Evolutionary conservation across 345 rosid species (phyloP), one percentile per base, ranked within the genome.

Genomic region (Lagerstroemia speciosa): DNA sequence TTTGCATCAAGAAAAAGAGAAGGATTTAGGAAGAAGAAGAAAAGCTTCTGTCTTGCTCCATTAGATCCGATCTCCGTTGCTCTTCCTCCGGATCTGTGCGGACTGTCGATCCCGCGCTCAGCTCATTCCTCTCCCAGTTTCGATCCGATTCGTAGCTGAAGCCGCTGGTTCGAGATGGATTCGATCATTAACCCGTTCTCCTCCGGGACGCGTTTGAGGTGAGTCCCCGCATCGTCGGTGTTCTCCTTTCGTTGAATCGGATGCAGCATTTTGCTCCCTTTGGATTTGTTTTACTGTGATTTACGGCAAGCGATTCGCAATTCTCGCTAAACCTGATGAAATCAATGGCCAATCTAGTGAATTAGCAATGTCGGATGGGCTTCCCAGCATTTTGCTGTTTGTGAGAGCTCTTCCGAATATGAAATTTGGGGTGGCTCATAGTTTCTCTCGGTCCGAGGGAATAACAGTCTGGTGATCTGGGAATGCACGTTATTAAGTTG

Each of bases 151-250:
- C 67, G 82, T n/a, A 73, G 72, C 73, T 84, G 64, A 81, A 71
- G 73, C 73, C 68, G 70, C 72, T 74, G 64, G 60, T 36, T 22
- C 57, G 22, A 62, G 36, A 45, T 79, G 74, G 82, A 82, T 77
- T 78, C 85, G 80, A 84, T 86, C 92, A 95, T 95, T 93, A 95
- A 90, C 84, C 87, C 99, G 33, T 90, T 95, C 81, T 90, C 97
- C 55, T 91, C 99, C 74, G 93, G 87, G 68, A 95, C 99, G 72
- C 99, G 99, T 76, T 83, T 92, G 57, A 86, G 99, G 98, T 90
- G 71, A 79, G 87, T 74, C 62, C 46, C 34, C 66, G 4, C n/a
- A 45, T 41, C 48, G 0, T 0, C 37, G 53, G 19, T 57, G 46
- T 77, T 41, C 27, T 5, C 68, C 48, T 64, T 12, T 27, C 33